These are phyloP conservation scores for Durotheca rogersii DNA, from an alignment of 495 filamentous ascomycete species.

Conservation along the genomic window DNA sequence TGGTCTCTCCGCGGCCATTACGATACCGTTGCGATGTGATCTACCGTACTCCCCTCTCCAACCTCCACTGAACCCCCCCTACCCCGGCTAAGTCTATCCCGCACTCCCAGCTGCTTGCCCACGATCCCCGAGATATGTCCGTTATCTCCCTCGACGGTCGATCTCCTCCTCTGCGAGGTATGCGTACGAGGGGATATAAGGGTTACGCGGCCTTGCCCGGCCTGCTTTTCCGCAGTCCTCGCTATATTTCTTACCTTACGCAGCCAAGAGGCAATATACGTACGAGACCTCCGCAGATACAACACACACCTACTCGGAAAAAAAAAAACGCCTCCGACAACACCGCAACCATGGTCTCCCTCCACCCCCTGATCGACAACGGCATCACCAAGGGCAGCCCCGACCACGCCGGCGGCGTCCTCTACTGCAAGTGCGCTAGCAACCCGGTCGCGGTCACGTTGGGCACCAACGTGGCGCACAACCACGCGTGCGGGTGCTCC, in stretches of 20 bases:
- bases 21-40: conserved; percentile 14
- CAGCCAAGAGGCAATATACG: too few species aligned
- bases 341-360: conserved; percentile 41
- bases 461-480: conserved; percentile 56
- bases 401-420: conserved; percentile 53
- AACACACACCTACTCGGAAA: neutral
- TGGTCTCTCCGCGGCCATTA: neutral
- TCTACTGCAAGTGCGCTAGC: conserved; percentile 54
- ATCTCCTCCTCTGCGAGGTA: neutral
- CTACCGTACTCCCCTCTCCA: conserved; percentile 22
- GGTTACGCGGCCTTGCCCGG: too few species aligned
- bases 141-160: neutral
- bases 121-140: neutral
- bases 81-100: neutral
- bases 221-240: too few species aligned
- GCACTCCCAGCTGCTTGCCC: neutral
- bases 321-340: conserved; percentile 11
- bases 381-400: conserved; percentile 48
- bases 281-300: too few species aligned
- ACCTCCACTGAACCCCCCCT: conserved; percentile 9
- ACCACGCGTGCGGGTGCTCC: conserved; percentile 66
- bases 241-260: too few species aligned
- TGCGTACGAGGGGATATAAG: neutral
- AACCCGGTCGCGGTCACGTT: conserved; percentile 55
- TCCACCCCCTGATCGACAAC: conserved; percentile 62